A percentile compares a stretch with the other conserved stretches of the same genome.
Conservation (phyloP, 1,284 basidiomycete genomes). For the Jaminaea rosea region DNA sequence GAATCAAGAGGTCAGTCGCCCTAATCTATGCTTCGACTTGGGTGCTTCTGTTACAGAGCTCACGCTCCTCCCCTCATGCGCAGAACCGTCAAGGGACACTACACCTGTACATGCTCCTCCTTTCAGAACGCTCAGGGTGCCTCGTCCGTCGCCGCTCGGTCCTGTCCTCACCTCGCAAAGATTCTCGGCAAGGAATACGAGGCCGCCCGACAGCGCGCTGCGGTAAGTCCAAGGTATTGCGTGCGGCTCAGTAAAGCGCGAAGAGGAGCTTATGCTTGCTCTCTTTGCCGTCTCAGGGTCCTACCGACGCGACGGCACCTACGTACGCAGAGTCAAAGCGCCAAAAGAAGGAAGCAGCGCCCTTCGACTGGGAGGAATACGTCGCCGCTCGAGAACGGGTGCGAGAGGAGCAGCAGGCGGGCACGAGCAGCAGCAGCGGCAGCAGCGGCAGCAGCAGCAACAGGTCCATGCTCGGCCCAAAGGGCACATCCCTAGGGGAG, state of each 20-base stretch:
- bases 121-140: neutral
- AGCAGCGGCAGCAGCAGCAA: neutral
- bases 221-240: conserved; percentile 44
- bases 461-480: neutral
- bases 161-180: conserved; percentile 56
- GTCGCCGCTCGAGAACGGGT: neutral
- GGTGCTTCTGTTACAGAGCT: neutral
- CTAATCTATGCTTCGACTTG: too few species aligned
- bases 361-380: neutral
- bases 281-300: neutral
- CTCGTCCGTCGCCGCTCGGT: conserved; percentile 42
- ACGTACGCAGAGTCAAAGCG: neutral
- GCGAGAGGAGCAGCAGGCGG: too few species aligned
- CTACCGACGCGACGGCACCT: neutral
- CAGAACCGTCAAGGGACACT: neutral
- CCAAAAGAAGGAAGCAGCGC: neutral
- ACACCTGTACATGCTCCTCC: neutral
- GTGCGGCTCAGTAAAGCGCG: neutral
- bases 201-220: conserved; percentile 49
- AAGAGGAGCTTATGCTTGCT: neutral
- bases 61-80: neutral
- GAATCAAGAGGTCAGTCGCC: neutral
- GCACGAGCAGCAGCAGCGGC: neutral
- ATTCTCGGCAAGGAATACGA: conserved; percentile 59
- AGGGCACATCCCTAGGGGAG: neutral